phyloP scores from a whole-genome alignment of 805 yeast genomes.

The Candida dendrica region DNA sequence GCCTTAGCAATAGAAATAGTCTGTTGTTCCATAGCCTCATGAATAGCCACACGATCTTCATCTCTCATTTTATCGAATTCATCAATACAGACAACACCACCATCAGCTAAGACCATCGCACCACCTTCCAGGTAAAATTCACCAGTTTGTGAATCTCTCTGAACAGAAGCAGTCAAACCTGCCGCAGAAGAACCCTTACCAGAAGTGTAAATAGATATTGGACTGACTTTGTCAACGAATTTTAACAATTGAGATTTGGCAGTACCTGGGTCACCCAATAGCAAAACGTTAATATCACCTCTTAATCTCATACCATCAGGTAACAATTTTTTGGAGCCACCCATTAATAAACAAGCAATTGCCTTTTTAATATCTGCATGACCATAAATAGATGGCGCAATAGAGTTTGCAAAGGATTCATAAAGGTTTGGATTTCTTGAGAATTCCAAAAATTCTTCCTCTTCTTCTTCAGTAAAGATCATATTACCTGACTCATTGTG shows the following conservation, averaged over 20 bases:
- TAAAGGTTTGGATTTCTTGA: conserved; percentile 81
- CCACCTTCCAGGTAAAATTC: conserved; percentile 98
- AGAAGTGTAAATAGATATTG: conserved; percentile 91
- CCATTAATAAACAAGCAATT: conserved; percentile 84
- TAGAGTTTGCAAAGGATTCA: conserved; percentile 76
- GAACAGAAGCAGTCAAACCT: conserved; percentile 97
- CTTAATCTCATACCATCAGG: conserved; percentile 96
- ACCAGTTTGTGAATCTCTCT: conserved; percentile 78
- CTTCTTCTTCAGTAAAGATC: conserved; percentile 85
- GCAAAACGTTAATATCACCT: conserved; percentile 91
- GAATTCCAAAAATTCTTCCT: conserved; percentile 77
- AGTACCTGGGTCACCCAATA: conserved; percentile 98
- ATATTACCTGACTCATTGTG: conserved; percentile 51
- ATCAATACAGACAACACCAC: conserved; percentile 98
- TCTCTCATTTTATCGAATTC: conserved; percentile 99
- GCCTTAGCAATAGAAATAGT: conserved; percentile 98
- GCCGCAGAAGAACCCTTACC: conserved; percentile 99
- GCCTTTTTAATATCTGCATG: conserved; percentile 89
- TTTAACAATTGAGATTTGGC: conserved; percentile 95
- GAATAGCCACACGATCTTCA: conserved; percentile 97
- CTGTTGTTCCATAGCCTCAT: conserved; percentile 99
- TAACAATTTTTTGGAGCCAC: conserved; percentile 85
- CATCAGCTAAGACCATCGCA: conserved; percentile 99
- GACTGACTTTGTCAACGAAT: conserved; percentile 91
- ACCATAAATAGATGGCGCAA: conserved; percentile 97